These are phyloP conservation scores for Fusarium pseudograminearum DNA, from an alignment of 2,329 filamentous ascomycete genomes.

Conservation along the genomic window DNA sequence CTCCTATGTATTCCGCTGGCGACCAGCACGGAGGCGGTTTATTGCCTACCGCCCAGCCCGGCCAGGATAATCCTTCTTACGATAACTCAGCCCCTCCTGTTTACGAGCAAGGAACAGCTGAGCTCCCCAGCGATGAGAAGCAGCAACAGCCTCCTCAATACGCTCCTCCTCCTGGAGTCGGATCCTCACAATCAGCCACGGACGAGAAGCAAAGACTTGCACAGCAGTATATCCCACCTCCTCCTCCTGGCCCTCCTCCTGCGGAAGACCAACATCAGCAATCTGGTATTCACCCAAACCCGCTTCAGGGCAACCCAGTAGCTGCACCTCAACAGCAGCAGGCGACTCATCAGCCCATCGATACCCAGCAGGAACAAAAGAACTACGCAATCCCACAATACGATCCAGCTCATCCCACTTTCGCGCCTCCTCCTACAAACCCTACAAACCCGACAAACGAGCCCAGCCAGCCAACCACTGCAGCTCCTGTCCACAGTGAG, in stretches of 20 bases:
- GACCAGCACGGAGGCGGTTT: conserved; percentile 32
- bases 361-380: conserved; percentile 30
- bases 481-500: conserved; percentile 7
- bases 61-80: conserved; percentile 34
- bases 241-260: conserved; percentile 45
- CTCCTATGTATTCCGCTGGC: conserved; percentile 35
- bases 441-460: conserved; percentile 38
- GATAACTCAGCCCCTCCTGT: conserved; percentile 31
- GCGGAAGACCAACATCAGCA: conserved; percentile 37
- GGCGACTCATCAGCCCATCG: conserved; percentile 8
- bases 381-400: conserved; percentile 50
- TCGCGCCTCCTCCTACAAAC: conserved; percentile 47
- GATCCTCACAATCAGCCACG: conserved; percentile 11
- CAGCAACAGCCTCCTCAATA: conserved; percentile 27
- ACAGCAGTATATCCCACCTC: conserved; percentile 45
- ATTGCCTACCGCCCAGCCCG: conserved; percentile 24
- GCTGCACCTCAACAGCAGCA: conserved; percentile 16
- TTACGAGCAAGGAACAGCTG: conserved; percentile 29
- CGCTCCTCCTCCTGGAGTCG: conserved; percentile 3
- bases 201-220: conserved; percentile 33
- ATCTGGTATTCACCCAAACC: conserved; percentile 32
- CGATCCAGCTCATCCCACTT: conserved; percentile 49
- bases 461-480: conserved; percentile 1
- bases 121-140: conserved; percentile 38
- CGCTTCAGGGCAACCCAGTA: conserved; percentile 40